A percentile compares a stretch with the other conserved stretches of the same genome.
Conservation (phyloP, 2,329 filamentous ascomycete genomes). For the Podosphaera xanthii region DNA sequence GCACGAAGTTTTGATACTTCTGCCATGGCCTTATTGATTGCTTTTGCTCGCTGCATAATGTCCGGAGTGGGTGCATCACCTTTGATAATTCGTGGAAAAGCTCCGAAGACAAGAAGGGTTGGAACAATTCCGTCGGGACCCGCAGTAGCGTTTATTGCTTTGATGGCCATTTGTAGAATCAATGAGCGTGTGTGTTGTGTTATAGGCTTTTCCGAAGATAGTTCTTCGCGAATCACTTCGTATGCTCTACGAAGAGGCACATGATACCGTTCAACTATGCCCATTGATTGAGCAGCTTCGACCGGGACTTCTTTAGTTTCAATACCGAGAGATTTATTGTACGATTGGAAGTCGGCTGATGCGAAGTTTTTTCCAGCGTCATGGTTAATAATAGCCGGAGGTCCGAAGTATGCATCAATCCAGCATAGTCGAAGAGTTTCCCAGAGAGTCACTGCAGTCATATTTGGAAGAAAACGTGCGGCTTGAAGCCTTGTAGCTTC, state of each 20-base stretch:
- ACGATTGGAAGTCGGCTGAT: neutral
- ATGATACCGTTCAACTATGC: neutral
- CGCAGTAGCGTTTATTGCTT: neutral
- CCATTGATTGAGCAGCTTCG: neutral
- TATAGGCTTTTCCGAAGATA: too few relatives aligned
- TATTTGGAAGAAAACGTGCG: neutral
- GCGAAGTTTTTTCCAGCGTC: neutral
- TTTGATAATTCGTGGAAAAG: neutral
- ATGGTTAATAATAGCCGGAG: neutral
- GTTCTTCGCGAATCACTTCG: neutral
- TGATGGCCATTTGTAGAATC: neutral
- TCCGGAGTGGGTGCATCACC: neutral
- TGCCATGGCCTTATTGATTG: conserved; percentile 3
- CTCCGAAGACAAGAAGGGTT: neutral
- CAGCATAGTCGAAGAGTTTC: too few relatives aligned
- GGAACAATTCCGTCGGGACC: conserved; percentile 1
- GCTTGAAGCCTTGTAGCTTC: neutral
- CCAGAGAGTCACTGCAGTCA: neutral
- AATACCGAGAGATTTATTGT: neutral
- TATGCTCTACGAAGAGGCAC: neutral
- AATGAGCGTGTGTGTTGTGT: too few relatives aligned
- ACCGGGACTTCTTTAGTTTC: neutral
- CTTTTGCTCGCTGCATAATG: neutral
- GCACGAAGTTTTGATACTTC: conserved; percentile 3
- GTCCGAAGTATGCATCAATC: neutral